A percentile compares a stretch with the other conserved stretches of the same genome.
These are phyloP conservation scores for Gymnopus androsaceus DNA, from an alignment of 1,284 basidiomycete species.

Conservation along the genomic window DNA sequence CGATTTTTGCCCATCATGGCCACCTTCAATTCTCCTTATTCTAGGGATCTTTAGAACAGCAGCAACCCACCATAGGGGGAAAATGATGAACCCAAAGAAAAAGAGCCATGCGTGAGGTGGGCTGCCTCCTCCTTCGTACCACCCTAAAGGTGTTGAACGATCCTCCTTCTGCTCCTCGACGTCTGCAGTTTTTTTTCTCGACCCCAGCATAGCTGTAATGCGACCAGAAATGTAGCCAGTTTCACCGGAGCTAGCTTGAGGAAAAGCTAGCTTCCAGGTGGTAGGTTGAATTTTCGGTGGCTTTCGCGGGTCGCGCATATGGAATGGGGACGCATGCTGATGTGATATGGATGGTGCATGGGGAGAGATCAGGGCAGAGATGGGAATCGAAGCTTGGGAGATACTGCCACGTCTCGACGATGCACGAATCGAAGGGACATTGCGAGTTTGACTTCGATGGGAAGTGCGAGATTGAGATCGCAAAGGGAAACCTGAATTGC, in stretches of 20 bases:
- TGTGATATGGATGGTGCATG: constrained; percentile 66
- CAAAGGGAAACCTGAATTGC: constrained; percentile 17
- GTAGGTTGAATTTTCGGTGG: constrained; percentile 60
- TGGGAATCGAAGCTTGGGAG: constrained; percentile 70
- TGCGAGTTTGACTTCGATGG: constrained; percentile 19
- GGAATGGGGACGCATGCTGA: constrained; percentile 54
- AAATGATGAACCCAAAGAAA: constrained; percentile 71
- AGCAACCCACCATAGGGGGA: constrained; percentile 80
- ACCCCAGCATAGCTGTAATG: background rate
- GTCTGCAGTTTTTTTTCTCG: background rate
- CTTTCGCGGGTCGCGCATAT: constrained; percentile 77
- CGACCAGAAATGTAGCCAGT: constrained; percentile 16
- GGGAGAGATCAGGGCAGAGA: constrained; percentile 73
- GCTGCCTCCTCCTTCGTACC: constrained; percentile 61
- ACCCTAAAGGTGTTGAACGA: constrained; percentile 36
- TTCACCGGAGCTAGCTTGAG: constrained; percentile 23
- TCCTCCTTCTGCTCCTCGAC: constrained; percentile 19
- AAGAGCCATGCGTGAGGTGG: constrained; percentile 75
- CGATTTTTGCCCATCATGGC: constrained; percentile 63
- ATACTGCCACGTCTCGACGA: constrained; percentile 39
- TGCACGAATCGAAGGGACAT: constrained; percentile 21
- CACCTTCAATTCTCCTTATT: constrained; percentile 59
- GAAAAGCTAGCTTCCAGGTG: constrained; percentile 58
- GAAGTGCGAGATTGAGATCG: constrained; percentile 25
- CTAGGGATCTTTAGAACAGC: constrained; percentile 52